These are phyloP conservation scores for Arachis hypogaea DNA, from an alignment of 306 rosid genomes.

Conservation along the genomic window DNA sequence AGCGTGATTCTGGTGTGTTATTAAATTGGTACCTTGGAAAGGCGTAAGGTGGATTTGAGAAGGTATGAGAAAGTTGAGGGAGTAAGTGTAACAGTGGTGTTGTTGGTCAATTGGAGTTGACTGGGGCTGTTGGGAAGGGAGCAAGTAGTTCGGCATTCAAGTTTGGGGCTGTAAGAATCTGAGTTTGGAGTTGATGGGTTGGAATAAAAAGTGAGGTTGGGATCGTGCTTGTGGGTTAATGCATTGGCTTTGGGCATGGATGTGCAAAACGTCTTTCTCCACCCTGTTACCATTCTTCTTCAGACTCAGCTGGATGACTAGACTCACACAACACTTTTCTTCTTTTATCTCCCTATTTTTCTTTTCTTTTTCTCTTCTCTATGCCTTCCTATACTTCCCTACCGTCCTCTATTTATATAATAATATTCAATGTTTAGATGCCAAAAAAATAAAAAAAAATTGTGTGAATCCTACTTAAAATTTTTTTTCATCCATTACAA, in stretches of 20 bases:
- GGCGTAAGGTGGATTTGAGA: constrained; percentile 65
- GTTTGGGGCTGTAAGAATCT: constrained; percentile 42
- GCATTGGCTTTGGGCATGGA: constrained; percentile 38
- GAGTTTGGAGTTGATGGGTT: constrained; percentile 68
- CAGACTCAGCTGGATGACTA: neutral
- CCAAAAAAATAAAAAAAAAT: too few species aligned
- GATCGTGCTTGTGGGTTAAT: constrained; percentile 40
- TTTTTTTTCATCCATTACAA: too few species aligned
- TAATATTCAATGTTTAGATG: too few species aligned
- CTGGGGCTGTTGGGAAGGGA: constrained; percentile 63
- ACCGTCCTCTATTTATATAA: constrained; percentile 29
- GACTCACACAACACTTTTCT: too few species aligned
- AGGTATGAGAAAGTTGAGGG: constrained; percentile 68
- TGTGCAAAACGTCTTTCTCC: constrained; percentile 86
- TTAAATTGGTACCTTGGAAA: constrained; percentile 59
- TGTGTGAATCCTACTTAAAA: too few species aligned
- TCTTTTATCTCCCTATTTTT: too few species aligned
- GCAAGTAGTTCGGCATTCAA: constrained; percentile 69
- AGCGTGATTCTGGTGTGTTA: neutral
- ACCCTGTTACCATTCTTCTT: constrained; percentile 73
- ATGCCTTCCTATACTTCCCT: constrained; percentile 35
- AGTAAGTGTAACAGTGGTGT: constrained; percentile 25
- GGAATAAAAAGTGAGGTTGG: constrained; percentile 70
- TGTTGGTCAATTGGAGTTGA: constrained; percentile 50
- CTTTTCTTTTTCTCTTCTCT: constrained; percentile 6